Evolutionary conservation across 345 rosid genomes (phyloP), one percentile per base, ranked within the genome.

Genomic region (Linum usitatissimum): DNA sequence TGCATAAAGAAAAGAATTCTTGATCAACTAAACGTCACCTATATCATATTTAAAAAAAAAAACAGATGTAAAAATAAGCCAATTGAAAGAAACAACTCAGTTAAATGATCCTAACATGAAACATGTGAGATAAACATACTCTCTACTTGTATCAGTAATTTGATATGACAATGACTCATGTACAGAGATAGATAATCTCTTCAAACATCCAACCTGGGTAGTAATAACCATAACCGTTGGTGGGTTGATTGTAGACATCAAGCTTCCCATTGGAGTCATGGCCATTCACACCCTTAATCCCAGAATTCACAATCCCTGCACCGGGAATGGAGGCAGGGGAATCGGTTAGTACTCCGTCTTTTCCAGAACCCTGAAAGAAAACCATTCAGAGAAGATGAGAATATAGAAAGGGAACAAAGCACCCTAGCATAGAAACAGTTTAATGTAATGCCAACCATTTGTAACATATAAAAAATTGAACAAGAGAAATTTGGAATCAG

Each of bases 121-220:
- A 49, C 55, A 56, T 54, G 42, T 31, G 30, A 15, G 10, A 28
- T 20, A 13, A 17, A 20, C 14, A 21, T 20, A 31, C 13, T 31
- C 21, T 18, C 66, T 45, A 18, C 51, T 18, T 9, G 42, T 38
- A 58, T 57, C 54, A 30, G 48, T 21, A 53, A 5, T 18, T 63
- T 9, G 21, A 63, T 5, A 17, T 53, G 28, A 2, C 45, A 17
- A 68, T 19, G 18, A 9, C 14, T 9, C 7, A 34, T 34, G 42
- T 42, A 53, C 39, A 65, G 15, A 31, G 15, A 31, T 38, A 20
- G 18, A 51, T 36, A 21, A 60, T 5, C 55, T 7, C 45, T 53
- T 54, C 49, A 18, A 64, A 40, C 61, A 63, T 58, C 80, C 67
- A 70, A 81, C 86, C 86, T 73, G 83, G 86, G 68, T 75, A 79